A percentile compares a stretch with the other conserved stretches of the same genome.
phyloP scores from a whole-genome alignment of 805 yeast genomes.

The Metschnikowia lachancei region DNA sequence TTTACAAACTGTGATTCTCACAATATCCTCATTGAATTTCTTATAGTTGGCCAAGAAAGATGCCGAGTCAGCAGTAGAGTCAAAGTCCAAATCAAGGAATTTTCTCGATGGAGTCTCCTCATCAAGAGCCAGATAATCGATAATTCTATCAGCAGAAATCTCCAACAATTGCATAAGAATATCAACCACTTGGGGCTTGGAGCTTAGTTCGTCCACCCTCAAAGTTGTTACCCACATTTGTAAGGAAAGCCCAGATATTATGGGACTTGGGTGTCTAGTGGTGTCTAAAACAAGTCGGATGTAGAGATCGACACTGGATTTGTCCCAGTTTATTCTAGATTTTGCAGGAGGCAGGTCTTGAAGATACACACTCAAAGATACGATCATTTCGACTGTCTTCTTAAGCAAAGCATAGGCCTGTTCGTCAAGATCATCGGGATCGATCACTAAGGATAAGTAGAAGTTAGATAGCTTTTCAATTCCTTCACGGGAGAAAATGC shows the following conservation, averaged over 20 bases:
- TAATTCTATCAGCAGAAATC: conserved; percentile 70
- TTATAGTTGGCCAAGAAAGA: conserved; percentile 77
- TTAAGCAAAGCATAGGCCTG: conserved; percentile 76
- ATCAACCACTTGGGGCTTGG: conserved; percentile 51
- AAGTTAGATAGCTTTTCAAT: conserved; percentile 64
- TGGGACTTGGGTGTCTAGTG: conserved; percentile 77
- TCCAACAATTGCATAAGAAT: conserved; percentile 69
- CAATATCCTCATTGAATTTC: conserved; percentile 85
- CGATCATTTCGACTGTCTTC: conserved; percentile 90
- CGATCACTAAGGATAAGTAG: conserved; percentile 57
- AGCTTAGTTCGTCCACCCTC: conserved; percentile 72
- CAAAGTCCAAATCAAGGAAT: conserved; percentile 83
- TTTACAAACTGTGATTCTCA: conserved; percentile 82
- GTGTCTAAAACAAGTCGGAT: conserved; percentile 74
- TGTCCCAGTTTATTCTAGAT: conserved; percentile 47
- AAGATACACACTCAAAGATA: conserved; percentile 77
- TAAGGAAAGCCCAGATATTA: conserved; percentile 85
- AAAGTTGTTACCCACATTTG: conserved; percentile 93
- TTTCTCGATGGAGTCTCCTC: conserved; percentile 63
- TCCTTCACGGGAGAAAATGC: conserved; percentile 74
- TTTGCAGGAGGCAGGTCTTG: conserved; percentile 42
- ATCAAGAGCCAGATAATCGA: conserved; percentile 67
- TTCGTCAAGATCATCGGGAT: conserved; percentile 75
- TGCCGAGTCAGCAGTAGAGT: conserved; percentile 73
- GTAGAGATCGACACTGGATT: conserved; percentile 64